Percentiles rank a stretch among this genome's conserved stretches.
Conservation (phyloP, 352 stramenopile genomes). For the Globisporangium abappressorium region DNA sequence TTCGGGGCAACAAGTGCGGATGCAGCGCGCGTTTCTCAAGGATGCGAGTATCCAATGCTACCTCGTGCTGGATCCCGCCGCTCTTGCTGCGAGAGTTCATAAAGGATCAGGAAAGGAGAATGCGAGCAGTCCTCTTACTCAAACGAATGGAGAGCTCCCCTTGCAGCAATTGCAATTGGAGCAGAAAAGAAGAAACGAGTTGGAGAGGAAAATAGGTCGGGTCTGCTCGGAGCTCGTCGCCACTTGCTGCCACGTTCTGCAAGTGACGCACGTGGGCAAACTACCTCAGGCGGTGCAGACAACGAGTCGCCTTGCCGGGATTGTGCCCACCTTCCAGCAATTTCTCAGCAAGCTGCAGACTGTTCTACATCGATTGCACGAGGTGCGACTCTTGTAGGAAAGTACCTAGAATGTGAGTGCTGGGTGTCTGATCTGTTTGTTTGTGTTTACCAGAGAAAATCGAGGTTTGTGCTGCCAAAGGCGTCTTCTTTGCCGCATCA, state of each 20-base stretch:
- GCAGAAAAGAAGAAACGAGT: constrained; percentile 10
- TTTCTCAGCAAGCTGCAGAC: constrained; percentile 14
- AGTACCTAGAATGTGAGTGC: not conserved
- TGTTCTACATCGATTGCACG: constrained; percentile 4
- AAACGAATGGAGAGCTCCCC: not conserved
- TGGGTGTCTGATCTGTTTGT: not conserved
- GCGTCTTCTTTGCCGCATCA: not conserved
- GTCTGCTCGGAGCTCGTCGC: constrained; percentile 37
- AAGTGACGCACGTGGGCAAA: constrained; percentile 17
- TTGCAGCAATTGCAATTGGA: constrained; percentile 1
- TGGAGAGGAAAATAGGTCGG: constrained; percentile 23
- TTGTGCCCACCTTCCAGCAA: constrained; percentile 7
- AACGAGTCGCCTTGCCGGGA: not conserved
- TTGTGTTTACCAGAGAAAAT: not conserved
- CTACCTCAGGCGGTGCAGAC: constrained; percentile 15
- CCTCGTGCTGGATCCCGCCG: constrained; percentile 22
- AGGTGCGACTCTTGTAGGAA: not conserved
- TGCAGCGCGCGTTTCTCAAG: constrained; percentile 20
- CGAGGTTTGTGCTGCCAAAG: constrained; percentile 4
- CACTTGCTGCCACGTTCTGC: constrained; percentile 25
- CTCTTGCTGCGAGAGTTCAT: not conserved
- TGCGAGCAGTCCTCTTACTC: not conserved
- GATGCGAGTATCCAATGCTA: constrained; percentile 26
- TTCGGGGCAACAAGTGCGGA: not conserved
- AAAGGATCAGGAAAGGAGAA: not conserved